These are phyloP conservation scores for Xerophyta viscosa DNA, from an alignment of 106 monocot genomes.

Conservation along the genomic window DNA sequence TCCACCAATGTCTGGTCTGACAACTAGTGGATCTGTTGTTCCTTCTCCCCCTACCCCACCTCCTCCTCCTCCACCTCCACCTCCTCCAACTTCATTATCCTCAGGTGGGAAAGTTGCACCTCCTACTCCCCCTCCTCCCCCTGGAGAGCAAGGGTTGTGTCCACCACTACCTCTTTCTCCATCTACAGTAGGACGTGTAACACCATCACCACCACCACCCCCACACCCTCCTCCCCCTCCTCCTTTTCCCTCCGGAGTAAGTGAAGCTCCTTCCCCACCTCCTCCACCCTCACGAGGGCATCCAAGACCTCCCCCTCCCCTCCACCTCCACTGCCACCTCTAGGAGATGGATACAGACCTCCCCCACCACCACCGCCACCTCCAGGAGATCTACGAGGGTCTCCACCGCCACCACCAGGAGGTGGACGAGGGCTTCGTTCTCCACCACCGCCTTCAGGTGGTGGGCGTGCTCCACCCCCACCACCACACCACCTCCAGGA, in stretches of 20 bases:
- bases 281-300: not conserved
- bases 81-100: constrained; percentile 5
- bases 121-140: constrained; percentile 4
- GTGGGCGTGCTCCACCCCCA: not conserved
- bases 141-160: too few species aligned
- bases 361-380: constrained; percentile 16
- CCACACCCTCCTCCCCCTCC: constrained; percentile 2
- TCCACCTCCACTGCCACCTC: constrained; percentile 15
- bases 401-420: not conserved
- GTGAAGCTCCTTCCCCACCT: constrained; percentile 1
- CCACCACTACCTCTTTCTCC: too few species aligned
- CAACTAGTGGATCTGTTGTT: not conserved
- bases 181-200: too few species aligned
- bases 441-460: not conserved
- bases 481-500: constrained; percentile 13
- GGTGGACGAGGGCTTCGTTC: not conserved
- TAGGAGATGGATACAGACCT: not conserved
- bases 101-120: not conserved
- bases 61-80: constrained; percentile 1
- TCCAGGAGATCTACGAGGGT: not conserved
- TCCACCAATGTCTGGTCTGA: not conserved
- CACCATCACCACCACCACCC: not conserved
- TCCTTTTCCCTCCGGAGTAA: not conserved
- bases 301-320: constrained; percentile 8
- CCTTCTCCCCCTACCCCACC: not conserved